These are phyloP conservation scores for Prunus armeniaca DNA, from an alignment of 306 rosid genomes.

Conservation along the genomic window DNA sequence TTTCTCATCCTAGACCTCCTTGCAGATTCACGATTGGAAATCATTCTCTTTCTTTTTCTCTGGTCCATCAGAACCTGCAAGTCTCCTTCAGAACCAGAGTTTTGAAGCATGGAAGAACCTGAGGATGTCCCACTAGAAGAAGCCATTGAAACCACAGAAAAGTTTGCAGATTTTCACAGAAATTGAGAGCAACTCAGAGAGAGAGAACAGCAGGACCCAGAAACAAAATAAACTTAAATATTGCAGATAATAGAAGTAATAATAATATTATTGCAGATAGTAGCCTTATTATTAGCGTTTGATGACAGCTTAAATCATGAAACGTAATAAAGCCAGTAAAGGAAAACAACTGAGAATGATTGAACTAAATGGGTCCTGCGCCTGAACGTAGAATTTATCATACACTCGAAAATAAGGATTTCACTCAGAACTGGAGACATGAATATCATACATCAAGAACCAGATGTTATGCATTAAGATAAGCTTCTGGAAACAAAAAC, in stretches of 20 bases:
- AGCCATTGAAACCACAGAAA: slow-evolving; percentile 50
- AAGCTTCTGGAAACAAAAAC: not conserved
- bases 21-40: slow-evolving; percentile 92
- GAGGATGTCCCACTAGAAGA: slow-evolving; percentile 82
- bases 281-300: not conserved
- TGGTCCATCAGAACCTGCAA: slow-evolving; percentile 60
- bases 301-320: slow-evolving; percentile 50
- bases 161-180: not conserved
- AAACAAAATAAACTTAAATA: slow-evolving; percentile 24
- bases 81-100: slow-evolving; percentile 73
- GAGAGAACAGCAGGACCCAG: slow-evolving; percentile 45
- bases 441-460: slow-evolving; percentile 83
- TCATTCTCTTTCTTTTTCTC: slow-evolving; percentile 90
- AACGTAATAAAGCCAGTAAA: slow-evolving; percentile 89
- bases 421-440: slow-evolving; percentile 95
- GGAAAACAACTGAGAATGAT: slow-evolving; percentile 96
- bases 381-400: slow-evolving; percentile 81
- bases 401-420: slow-evolving; percentile 67
- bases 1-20: slow-evolving; percentile 87
- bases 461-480: slow-evolving; percentile 55
- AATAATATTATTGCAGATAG: not conserved
- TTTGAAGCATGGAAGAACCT: slow-evolving; percentile 51
- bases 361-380: slow-evolving; percentile 98
- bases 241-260: slow-evolving; percentile 18
- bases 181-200: not conserved